Percentiles rank a stretch among this genome's conserved stretches.
Evolutionary conservation across 1,139 yeast species (phyloP).

Genomic region (Candida sp.): DNA sequence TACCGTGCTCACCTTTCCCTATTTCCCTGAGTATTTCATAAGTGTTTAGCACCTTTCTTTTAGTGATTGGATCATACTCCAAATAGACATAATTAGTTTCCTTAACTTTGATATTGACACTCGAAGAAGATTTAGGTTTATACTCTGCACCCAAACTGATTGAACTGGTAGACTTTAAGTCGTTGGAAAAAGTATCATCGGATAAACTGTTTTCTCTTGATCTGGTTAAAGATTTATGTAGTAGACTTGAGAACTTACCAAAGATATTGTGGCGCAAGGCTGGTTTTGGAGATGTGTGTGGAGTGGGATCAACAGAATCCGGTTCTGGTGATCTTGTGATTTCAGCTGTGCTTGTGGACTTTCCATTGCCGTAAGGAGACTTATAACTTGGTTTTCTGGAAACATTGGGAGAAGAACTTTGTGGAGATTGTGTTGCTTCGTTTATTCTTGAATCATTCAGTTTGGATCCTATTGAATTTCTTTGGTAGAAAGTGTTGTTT

Average conservation of each 20-base stretch:
- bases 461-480: background rate
- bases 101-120: conserved; percentile 45
- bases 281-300: conserved; percentile 6
- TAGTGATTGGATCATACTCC: conserved; percentile 86
- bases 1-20: conserved; percentile 97
- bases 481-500: background rate
- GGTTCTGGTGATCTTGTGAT: background rate
- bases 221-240: conserved; percentile 3
- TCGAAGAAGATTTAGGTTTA: conserved; percentile 1
- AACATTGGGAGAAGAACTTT: background rate
- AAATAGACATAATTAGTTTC: conserved; percentile 81
- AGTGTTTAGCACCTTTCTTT: conserved; percentile 81
- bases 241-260: conserved; percentile 28
- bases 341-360: conserved; percentile 1
- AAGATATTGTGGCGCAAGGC: conserved; percentile 23
- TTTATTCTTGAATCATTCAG: background rate
- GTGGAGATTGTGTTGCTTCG: background rate
- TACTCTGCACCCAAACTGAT: background rate
- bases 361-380: conserved; percentile 1
- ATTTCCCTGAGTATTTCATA: conserved; percentile 86
- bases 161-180: conserved; percentile 1
- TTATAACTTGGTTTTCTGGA: conserved; percentile 1
- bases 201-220: conserved; percentile 4
- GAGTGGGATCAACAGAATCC: conserved; percentile 3
- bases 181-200: conserved; percentile 2